phyloP scores from a whole-genome alignment of 192 early-diverging fungal species.

The Ambispora gerdemannii region DNA sequence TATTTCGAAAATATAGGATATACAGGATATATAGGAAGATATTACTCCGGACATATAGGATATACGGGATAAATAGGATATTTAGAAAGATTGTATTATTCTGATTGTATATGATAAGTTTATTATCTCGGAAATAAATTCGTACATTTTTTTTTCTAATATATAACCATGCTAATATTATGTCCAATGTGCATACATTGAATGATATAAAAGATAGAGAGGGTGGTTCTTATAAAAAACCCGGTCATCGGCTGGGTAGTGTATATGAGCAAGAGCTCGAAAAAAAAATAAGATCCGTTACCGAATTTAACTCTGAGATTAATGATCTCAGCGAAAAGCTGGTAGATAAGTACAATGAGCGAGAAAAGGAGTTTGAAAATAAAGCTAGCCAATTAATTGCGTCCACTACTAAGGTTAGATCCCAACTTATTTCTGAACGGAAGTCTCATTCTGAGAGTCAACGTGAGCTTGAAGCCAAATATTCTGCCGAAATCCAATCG shows the following conservation, averaged over 20 bases:
- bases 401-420: not conserved
- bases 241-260: not conserved
- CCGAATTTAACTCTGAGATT: not conserved
- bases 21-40: slow-evolving; percentile 8
- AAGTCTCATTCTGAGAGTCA: not conserved
- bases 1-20: not conserved
- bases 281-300: not conserved
- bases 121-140: no score
- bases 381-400: not conserved
- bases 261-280: not conserved
- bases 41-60: no score
- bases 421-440: no score
- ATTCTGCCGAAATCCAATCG: not conserved
- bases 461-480: not conserved
- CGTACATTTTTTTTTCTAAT: not conserved
- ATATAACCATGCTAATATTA: not conserved
- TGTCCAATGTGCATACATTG: not conserved
- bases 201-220: not conserved
- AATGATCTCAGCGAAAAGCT: not conserved
- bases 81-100: no score
- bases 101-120: no score
- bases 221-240: no score
- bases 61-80: no score
- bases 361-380: not conserved
- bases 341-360: not conserved